Evolutionary conservation across 148 eudicot genomes (phyloP), one percentile per base, ranked within the genome.

Genomic region (Amaranthus hypochondriacus): DNA sequence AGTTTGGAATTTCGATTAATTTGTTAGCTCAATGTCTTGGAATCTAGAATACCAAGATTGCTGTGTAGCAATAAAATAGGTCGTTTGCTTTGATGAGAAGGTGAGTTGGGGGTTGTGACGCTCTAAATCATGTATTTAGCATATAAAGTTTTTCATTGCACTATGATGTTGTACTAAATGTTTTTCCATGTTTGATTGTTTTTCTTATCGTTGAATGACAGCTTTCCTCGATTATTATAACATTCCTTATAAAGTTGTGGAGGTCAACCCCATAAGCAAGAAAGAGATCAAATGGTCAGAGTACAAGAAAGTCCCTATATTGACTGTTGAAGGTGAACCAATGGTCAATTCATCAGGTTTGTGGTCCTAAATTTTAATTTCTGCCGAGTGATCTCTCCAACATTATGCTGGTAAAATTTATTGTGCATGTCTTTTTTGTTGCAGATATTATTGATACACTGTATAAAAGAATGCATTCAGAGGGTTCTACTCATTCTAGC

Each of bases 281-380:
- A 95, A 92, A 84, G 99, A 92, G 88, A 89, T 92, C 78, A 89
- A 92, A 80, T 95, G 96, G 96, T 95, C 99, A 49, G 96, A 89
- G 62, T 95, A 95, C 88, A 87, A 87, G 87, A 95, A 95, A 83
- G 99, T 95, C 75, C 97, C 97, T 14, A 87, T 92, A 56, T 65
- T 92, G 82, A 83, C 86, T 83, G 97, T 95, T 76, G 96, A 95
- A 70, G 99, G 96, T 68, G 92, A 88, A 83, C 89, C 81, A 56
- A 81, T 95, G 90, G 92, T 87, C 48, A 87, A 95, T 77, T 95
- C 99, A 53, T 90, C 99, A 88, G 99, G 99, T 95, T 58, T 69
- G 56, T 71, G 55, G 46, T 66, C 39, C 57, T 78, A 68, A 18
- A 15, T 1, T 54, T 0, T 12, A 28, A 9, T 53, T 7, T 48